Conservation (phyloP, 2,329 filamentous ascomycete species). For the Trichoderma sp. region DNA sequence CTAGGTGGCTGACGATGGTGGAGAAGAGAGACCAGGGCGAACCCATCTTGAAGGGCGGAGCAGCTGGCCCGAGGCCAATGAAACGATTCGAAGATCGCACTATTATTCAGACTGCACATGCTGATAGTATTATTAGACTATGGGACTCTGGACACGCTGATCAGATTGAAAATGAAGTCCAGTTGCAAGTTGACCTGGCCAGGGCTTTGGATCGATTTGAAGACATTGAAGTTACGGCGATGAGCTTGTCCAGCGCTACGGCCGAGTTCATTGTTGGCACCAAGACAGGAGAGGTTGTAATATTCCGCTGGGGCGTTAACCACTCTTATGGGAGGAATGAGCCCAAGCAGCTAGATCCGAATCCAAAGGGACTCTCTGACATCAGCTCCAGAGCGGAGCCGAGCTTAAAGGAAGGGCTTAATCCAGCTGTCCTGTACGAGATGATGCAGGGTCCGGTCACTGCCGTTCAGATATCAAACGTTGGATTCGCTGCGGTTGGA, state of each 20-base stretch:
- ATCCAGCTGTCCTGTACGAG: slow-evolving; percentile 80
- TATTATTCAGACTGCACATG: slow-evolving; percentile 83
- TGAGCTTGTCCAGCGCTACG: slow-evolving; percentile 78
- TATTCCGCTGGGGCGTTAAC: slow-evolving; percentile 90
- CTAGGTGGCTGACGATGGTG: slow-evolving; percentile 86
- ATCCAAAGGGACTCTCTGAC: slow-evolving; percentile 72
- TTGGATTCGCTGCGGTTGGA: slow-evolving; percentile 87
- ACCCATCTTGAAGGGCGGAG: slow-evolving; percentile 76
- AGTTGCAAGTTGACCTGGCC: slow-evolving; percentile 85
- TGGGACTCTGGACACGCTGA: slow-evolving; percentile 94
- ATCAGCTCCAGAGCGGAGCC: slow-evolving; percentile 74
- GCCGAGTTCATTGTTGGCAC: slow-evolving; percentile 86
- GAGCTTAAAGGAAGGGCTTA: slow-evolving; percentile 74
- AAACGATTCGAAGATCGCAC: slow-evolving; percentile 83
- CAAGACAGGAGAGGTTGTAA: slow-evolving; percentile 77
- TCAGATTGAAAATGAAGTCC: slow-evolving; percentile 82
- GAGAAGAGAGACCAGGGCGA: slow-evolving; percentile 82
- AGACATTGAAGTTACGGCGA: slow-evolving; percentile 74
- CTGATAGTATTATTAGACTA: slow-evolving; percentile 85
- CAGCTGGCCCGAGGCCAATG: slow-evolving; percentile 68
- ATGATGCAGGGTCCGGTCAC: slow-evolving; percentile 82
- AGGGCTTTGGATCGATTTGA: slow-evolving; percentile 79
- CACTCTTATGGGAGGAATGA: slow-evolving; percentile 68
- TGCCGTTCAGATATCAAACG: slow-evolving; percentile 81
- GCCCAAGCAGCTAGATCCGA: slow-evolving; percentile 54